Base-by-base conservation (phyloP, 148 eudicot species). In the Oxyria digyna region DNA sequence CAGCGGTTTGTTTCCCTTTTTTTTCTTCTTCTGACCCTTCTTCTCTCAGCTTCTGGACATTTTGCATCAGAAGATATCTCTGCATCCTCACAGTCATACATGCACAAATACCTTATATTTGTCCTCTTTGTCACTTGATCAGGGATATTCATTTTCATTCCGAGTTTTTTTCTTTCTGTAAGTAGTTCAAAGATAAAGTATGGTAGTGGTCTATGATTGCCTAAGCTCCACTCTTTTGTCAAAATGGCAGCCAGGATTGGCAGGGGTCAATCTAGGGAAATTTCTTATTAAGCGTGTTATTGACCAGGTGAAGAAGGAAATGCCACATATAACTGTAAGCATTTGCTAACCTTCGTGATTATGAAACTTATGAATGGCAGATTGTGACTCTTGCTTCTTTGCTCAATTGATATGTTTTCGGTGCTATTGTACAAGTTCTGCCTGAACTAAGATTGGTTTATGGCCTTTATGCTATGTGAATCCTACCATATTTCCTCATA, bases 271-370 rank as follows among this genome's bases (percentile, higher is more conserved):
- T 80, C 80, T 94, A 35, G 99, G 99, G 26, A 94, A 90, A 80
- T 94, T 94, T 70, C 97, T 94, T 52, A 94, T 94, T 27, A 94
- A 90, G 78, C 96, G 98, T 50, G 97, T 94, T 73, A 87, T 94
- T 75, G 92, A 94, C 74, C 73, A 88, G 66, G 97, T 94, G 74
- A 90, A 87, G 74, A 83, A 74, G 79, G 99, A 90, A 55, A 90
- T 94, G 99, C 89, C 91, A 52, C 83, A 81, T 78, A 84, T 94
- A 21, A 78, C 82, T 77, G 99, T 90, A 85, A 88, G 99, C 80
- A 67, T 40, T 72, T 18, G 68, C 43, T n/a, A 2, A 65, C 43
- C 68, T 38, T 18, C 45, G 4, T 21, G 27, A 41, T 40, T n/a
- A 31, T 65, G n/a, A 65, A 37, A 23, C 42, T 62, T 31, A 27